A percentile compares a stretch with the other conserved stretches of the same genome.
These are phyloP conservation scores for Citrus maxima DNA, from an alignment of 345 rosid genomes.

Conservation along the genomic window DNA sequence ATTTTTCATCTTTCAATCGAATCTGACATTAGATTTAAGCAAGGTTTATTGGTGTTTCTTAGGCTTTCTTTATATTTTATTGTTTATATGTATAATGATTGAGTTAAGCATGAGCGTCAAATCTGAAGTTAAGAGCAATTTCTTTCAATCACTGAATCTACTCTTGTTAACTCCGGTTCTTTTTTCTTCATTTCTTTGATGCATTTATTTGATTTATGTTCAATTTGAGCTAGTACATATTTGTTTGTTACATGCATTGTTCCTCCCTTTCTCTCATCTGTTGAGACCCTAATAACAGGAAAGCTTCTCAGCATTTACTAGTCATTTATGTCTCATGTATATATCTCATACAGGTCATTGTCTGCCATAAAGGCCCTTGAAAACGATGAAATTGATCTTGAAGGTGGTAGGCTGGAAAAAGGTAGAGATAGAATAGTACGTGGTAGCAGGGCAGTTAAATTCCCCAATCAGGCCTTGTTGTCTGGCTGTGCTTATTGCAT, in stretches of 20 bases:
- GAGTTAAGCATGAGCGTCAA: neutral
- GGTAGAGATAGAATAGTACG: conserved; percentile 48
- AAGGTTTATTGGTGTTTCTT: neutral
- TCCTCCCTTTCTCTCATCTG: neutral
- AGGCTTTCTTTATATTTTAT: neutral
- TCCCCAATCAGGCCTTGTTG: conserved; percentile 76
- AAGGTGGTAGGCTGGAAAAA: conserved; percentile 71
- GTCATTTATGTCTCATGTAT: conserved; percentile 9
- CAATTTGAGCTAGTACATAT: neutral
- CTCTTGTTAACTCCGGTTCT: neutral
- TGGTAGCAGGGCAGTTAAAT: conserved; percentile 34
- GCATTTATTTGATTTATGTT: conserved; percentile 2
- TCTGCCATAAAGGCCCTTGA: conserved; percentile 55
- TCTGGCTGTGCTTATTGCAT: conserved; percentile 91
- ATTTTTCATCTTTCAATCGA: neutral
- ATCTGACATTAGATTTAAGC: neutral
- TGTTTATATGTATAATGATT: neutral
- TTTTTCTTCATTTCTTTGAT: neutral
- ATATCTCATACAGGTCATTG: conserved; percentile 38
- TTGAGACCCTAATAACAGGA: neutral
- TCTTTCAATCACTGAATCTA: neutral
- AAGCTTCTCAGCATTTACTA: neutral
- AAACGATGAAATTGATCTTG: conserved; percentile 66
- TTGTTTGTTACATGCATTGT: neutral
- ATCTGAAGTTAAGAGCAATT: neutral